Evolutionary conservation across 225 moss, liverwort and hornwort species (phyloP).

Genomic region (Takakia lepidozioides): DNA sequence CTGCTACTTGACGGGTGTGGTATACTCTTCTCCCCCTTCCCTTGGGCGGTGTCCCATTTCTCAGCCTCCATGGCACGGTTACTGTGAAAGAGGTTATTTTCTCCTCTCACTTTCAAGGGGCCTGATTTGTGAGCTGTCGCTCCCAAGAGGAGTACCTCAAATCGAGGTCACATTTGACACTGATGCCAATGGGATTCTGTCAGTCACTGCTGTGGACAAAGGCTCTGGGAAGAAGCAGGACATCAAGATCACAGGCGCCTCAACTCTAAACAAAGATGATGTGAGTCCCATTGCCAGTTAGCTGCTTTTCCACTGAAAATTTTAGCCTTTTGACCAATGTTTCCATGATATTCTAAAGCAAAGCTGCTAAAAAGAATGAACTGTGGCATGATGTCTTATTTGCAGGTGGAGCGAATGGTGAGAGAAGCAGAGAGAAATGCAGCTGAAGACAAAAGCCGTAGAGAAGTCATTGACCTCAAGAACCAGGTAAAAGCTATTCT

Average conservation of each 20-base stretch:
- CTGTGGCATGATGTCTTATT: neutral
- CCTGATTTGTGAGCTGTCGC: no score
- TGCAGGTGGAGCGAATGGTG: constrained; percentile 59
- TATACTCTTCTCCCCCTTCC: no score
- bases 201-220: constrained; percentile 65
- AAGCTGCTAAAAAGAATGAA: neutral
- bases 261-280: constrained; percentile 59
- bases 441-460: constrained; percentile 29
- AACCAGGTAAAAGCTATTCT: constrained; percentile 24
- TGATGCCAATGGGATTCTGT: constrained; percentile 69
- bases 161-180: constrained; percentile 74
- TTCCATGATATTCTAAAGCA: no score
- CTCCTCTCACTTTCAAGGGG: no score
- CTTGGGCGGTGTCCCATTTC: no score
- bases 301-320: no score
- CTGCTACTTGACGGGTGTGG: no score
- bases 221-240: constrained; percentile 78
- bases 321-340: no score
- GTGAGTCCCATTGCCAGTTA: constrained; percentile 8
- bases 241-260: constrained; percentile 68
- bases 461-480: constrained; percentile 45
- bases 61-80: no score
- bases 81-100: no score
- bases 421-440: constrained; percentile 57
- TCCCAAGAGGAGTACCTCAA: constrained; percentile 73